Conservation (phyloP, 2,329 filamentous ascomycete species). For the Phialemoniopsis sp. region DNA sequence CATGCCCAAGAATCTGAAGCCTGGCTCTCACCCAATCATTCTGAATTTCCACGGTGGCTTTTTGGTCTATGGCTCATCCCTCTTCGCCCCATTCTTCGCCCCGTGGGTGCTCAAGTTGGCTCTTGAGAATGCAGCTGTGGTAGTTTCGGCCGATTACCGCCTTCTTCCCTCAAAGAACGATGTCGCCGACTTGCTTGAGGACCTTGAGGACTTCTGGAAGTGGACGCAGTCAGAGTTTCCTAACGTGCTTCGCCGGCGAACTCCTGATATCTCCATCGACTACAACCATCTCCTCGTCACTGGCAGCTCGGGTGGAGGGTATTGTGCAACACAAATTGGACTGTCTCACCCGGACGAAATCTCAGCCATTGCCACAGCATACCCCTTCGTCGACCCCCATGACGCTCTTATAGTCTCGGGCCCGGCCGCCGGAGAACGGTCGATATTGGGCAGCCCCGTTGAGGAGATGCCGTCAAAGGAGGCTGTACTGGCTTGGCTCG, state of each 20-base stretch:
- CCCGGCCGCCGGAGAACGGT: neutral
- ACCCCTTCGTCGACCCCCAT: conserved; percentile 13
- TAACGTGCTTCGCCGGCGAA: conserved; percentile 8
- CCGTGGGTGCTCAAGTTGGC: conserved; percentile 15
- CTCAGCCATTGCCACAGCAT: conserved; percentile 9
- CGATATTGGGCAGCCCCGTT: neutral
- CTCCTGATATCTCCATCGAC: conserved; percentile 6
- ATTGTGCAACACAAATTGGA: conserved; percentile 11
- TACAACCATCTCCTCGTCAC: neutral
- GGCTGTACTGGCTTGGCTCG: neutral
- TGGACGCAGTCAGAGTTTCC: conserved; percentile 12
- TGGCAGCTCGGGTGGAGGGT: conserved; percentile 16
- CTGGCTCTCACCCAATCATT: conserved; percentile 11
- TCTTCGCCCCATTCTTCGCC: conserved; percentile 17
- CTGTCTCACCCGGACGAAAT: conserved; percentile 16
- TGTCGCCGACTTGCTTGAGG: conserved; percentile 16
- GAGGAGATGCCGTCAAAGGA: neutral
- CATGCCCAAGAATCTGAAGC: conserved; percentile 15
- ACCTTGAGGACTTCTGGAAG: conserved; percentile 19
- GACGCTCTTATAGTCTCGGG: neutral
- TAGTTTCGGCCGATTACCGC: conserved; percentile 18
- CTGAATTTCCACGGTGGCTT: conserved; percentile 19
- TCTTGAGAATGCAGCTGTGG: conserved; percentile 14
- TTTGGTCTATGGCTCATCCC: conserved; percentile 11
- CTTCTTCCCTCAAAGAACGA: conserved; percentile 15